Conservation (phyloP, 2,329 filamentous ascomycete species). For the Ophiosphaerella herpotricha region DNA sequence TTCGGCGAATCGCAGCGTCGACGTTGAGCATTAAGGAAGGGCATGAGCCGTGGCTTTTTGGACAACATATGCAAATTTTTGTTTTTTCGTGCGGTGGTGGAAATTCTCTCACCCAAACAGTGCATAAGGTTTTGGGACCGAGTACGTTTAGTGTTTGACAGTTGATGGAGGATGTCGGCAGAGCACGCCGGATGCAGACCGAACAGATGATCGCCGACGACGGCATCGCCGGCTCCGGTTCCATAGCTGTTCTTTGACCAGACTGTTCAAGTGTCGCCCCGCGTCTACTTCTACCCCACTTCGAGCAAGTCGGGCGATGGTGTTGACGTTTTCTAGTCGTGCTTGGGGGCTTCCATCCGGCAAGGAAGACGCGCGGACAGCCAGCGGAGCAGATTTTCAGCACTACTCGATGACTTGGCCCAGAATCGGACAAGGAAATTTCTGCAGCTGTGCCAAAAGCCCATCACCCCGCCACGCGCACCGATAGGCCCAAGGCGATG, state of each 20-base stretch:
- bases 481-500: constrained; percentile 21
- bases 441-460: constrained; percentile 19
- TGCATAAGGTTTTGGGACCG: too few species aligned
- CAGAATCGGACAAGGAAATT: constrained; percentile 23
- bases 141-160: background rate
- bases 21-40: constrained; percentile 4
- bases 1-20: constrained; percentile 4
- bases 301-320: constrained; percentile 1
- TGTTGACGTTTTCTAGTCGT: constrained; percentile 18
- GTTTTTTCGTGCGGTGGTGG: too few species aligned
- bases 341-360: constrained; percentile 2
- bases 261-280: constrained; percentile 2
- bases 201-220: constrained; percentile 7
- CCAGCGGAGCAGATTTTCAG: constrained; percentile 3
- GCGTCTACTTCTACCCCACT: constrained; percentile 13
- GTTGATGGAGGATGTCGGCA: background rate
- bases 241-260: constrained; percentile 13
- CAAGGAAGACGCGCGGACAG: constrained; percentile 20
- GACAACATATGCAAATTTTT: too few species aligned
- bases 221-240: constrained; percentile 5
- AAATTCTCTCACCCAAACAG: too few species aligned
- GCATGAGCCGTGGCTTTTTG: background rate
- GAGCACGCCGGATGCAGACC: background rate
- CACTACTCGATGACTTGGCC: constrained; percentile 12
- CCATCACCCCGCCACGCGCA: constrained; percentile 5